Base-by-base conservation (phyloP, 148 eudicot genomes). In the Fagopyrum tataricum region DNA sequence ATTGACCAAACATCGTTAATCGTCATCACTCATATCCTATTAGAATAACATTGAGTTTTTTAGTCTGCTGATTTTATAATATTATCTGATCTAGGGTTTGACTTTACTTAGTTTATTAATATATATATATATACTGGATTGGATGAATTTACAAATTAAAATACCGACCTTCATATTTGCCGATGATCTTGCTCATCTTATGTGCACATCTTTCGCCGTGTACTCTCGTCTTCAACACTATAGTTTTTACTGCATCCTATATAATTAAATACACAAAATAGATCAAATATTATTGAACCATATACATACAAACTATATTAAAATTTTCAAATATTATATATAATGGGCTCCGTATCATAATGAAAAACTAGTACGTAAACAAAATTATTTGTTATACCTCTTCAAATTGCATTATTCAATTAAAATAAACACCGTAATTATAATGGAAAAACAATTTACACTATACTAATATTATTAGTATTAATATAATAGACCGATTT, bases 141-240 rank as follows among this genome's bases (percentile, higher is more conserved):
- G 40, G 7, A 31, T 12, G 13, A 0, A 62, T 31, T 1, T 14
- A 62, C 8, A 37, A 15, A 37, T 14, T 12, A 31, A 31, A 6
- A 10, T n/a, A 51, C 40, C 64, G 37, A 86, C 92, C 92, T 72
- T 82, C 81, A 73, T 78, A 44, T 76, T 89, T 89, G 10, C 18
- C 37, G 64, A 85, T 71, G 64, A 77, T 72, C 64, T 83, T 74
- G 74, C 81, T 81, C 23, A 89, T 86, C 72, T 85, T 89, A 62
- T 76, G 82, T 2, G 76, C 82, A 81, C 93, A 89, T 62, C 88
- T 88, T 4, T 89, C 87, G 74, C 93, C 87, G 72, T 89, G 93
- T 70, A 89, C 59, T 66, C 81, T 80, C 58, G 86, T 87, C 82
- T 86, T 86, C 79, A 88, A 74, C 58, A 83, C 83, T 51, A 87